Conservation (phyloP, 805 yeast genomes). For the Nakazawaea laoshanensis region DNA sequence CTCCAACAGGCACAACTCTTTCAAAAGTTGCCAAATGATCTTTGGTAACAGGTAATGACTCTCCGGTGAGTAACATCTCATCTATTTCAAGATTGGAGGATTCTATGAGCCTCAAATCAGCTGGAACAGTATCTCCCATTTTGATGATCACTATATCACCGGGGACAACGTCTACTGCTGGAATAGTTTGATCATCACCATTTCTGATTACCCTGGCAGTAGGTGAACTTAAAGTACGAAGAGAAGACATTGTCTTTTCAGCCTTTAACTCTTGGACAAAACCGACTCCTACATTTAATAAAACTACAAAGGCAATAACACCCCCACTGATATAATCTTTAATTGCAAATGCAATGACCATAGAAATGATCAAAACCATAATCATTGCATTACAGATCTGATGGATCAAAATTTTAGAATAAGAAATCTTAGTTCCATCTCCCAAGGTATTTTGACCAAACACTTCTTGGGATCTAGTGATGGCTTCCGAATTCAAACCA, state of each 20-base stretch:
- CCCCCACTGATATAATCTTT: slow-evolving; percentile 80
- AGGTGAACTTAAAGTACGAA: slow-evolving; percentile 59
- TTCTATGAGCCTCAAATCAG: slow-evolving; percentile 55
- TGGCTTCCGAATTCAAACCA: slow-evolving; percentile 51
- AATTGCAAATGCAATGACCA: slow-evolving; percentile 65
- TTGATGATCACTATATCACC: slow-evolving; percentile 59
- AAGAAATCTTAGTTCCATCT: slow-evolving; percentile 46
- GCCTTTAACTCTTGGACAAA: slow-evolving; percentile 66
- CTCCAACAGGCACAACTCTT: slow-evolving; percentile 53
- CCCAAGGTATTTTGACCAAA: slow-evolving; percentile 60
- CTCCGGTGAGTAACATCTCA: slow-evolving; percentile 91
- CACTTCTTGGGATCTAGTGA: too few species aligned
- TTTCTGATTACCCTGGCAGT: slow-evolving; percentile 60
- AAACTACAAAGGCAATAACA: slow-evolving; percentile 62
- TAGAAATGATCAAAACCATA: slow-evolving; percentile 57
- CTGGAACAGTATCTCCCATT: slow-evolving; percentile 73
- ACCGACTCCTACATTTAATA: slow-evolving; percentile 58
- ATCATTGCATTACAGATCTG: slow-evolving; percentile 77
- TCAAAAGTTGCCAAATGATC: slow-evolving; percentile 32
- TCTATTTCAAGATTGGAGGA: slow-evolving; percentile 66
- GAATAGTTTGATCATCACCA: slow-evolving; percentile 46
- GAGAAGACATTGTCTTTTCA: slow-evolving; percentile 72
- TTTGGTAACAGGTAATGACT: slow-evolving; percentile 67
- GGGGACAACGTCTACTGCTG: slow-evolving; percentile 61
- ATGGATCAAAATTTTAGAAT: slow-evolving; percentile 47